These are phyloP conservation scores for Astrephomene gubernaculifera DNA, from an alignment of 139 green algal genomes.

Conservation along the genomic window DNA sequence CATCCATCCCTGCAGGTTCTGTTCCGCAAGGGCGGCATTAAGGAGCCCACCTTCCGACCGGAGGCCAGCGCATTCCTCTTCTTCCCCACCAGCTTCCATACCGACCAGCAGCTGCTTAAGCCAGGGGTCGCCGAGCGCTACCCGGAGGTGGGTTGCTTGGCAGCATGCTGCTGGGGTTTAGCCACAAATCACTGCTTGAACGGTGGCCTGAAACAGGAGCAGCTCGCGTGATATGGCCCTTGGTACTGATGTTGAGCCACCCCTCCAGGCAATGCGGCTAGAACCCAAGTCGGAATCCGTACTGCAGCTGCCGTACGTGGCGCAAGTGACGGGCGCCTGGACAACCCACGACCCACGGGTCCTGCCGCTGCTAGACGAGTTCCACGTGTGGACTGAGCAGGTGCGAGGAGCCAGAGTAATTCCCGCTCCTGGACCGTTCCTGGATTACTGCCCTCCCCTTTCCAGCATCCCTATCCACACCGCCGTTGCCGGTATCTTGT, in stretches of 20 bases:
- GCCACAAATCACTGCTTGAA: no score
- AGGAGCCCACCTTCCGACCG: conserved; percentile 58
- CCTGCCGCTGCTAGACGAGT: conserved; percentile 47
- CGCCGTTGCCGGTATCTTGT: no score
- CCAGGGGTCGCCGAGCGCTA: conserved; percentile 56
- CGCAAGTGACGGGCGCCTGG: conserved; percentile 64
- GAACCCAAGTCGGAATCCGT: conserved; percentile 17
- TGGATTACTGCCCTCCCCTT: no score
- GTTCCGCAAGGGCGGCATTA: conserved; percentile 81
- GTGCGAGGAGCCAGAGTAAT: no score
- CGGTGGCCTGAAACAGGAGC: no score
- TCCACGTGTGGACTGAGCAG: conserved; percentile 67
- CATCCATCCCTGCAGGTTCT: conserved; percentile 59
- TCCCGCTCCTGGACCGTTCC: no score
- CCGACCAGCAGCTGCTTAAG: conserved; percentile 65
- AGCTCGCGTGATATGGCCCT: neutral
- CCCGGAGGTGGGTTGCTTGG: conserved; percentile 37
- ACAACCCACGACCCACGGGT: conserved; percentile 60
- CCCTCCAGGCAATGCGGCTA: conserved; percentile 29
- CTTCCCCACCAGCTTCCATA: conserved; percentile 68
- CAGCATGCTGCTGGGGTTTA: no score
- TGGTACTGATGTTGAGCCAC: neutral
- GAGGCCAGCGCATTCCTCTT: conserved; percentile 42
- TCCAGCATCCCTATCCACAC: no score
- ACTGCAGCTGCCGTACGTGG: conserved; percentile 33